Conservation (phyloP, 2,329 filamentous ascomycete species). For the Metarhizium anisopliae region DNA sequence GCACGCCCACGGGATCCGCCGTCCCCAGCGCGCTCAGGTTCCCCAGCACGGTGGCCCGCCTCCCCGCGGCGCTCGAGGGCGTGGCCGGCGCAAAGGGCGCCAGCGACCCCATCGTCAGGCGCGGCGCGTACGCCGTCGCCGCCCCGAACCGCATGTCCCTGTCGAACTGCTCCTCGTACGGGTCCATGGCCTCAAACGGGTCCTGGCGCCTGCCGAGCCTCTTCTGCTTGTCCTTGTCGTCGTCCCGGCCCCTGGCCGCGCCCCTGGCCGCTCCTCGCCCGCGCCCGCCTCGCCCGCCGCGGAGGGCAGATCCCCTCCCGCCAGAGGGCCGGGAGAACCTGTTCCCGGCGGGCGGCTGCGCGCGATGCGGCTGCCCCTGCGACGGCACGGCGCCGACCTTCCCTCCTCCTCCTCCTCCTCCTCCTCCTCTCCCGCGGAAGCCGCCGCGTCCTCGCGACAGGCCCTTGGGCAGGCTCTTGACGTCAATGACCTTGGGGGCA, state of each 20-base stretch:
- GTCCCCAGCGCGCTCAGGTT: constrained; percentile 26
- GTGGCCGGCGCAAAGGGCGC: constrained; percentile 20
- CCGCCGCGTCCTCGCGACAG: constrained; percentile 17
- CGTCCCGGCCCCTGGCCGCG: constrained; percentile 11
- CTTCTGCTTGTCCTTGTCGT: constrained; percentile 15
- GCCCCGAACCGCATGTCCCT: constrained; percentile 26
- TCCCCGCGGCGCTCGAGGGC: constrained; percentile 18
- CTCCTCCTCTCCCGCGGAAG: constrained; percentile 9
- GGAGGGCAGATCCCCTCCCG: constrained; percentile 1
- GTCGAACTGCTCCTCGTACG: constrained; percentile 25
- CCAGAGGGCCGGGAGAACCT: constrained; percentile 10
- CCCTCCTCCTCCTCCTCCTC: neutral
- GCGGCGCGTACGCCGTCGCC: constrained; percentile 21
- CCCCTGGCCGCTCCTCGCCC: constrained; percentile 9
- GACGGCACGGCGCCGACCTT: constrained; percentile 1
- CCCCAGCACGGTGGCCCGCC: constrained; percentile 24
- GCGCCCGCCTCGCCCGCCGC: constrained; percentile 11
- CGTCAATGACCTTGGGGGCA: constrained; percentile 28
- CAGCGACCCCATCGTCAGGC: constrained; percentile 23
- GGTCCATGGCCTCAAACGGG: constrained; percentile 19
- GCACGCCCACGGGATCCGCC: constrained; percentile 24
- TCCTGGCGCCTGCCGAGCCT: constrained; percentile 13
- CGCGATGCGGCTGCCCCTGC: neutral
- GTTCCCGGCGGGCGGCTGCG: constrained; percentile 7
- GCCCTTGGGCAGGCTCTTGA: constrained; percentile 27